Evolutionary conservation across 1,139 yeast genomes (phyloP), one percentile per base, ranked within the genome.

Genomic region (Hemisphaericaspora xylofermentans): DNA sequence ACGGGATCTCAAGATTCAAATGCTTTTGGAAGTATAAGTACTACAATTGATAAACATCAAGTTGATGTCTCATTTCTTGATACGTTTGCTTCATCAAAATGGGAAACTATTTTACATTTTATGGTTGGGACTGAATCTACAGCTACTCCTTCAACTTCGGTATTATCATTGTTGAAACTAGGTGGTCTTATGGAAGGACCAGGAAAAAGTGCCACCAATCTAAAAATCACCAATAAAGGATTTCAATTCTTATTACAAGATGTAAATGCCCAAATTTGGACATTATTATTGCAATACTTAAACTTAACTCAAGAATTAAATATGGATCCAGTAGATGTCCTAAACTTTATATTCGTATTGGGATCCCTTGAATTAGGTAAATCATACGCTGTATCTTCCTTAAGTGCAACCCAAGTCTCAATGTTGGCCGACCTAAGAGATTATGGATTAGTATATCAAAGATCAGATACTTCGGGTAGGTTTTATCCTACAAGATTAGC

Each of bases 261-360:
- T 55, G 86, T 86, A 22, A 89, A 88, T 60, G 88, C 96, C 1
- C 99, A 93, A 63, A 84, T 93, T 13, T 93, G 99, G 99, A 84
- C 96, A 0, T 68, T 93, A 31, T 64, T 93, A 33, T 67, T 93
- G 38, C 97, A 93, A 60, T 94, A 94, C 58, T 68, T 94, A 47
- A 85, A 85, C 57, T 76, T 88, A 73, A 80, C 97, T 0, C 94
- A 88, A 53, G 82, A 82, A 35, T 71, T 88, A 38, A 81, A 86
- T 54, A 88, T 91, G 96, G 96, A 93, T 62, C 94, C 96, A 0
- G 98, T 93, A 21, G 98, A 94, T 57, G 96, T 93, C 32, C 71
- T 93, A 35, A 91, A 93, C 60, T 93, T 93, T 60, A 84, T 93
- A 14, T 94, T 93, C 64, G 84, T 91, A 78, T 68, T 93, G 36